Evolutionary conservation across 352 stramenopile species (phyloP), one percentile per base, ranked within the genome.

Genomic region (Pythium coloratum): DNA sequence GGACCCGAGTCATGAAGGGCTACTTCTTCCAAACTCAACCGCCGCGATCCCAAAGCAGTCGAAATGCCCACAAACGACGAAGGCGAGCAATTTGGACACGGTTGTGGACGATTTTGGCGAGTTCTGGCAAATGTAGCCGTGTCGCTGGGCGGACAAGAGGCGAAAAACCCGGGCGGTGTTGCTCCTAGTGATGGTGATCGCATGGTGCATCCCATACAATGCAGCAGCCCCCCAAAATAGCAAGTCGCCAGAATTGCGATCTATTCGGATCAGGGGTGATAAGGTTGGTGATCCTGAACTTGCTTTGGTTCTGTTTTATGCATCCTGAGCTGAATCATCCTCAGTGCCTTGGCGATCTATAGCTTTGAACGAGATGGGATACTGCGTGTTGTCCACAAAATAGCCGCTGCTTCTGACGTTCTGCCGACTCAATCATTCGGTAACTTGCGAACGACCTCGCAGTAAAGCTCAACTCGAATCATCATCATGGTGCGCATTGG

Each of bases 51-150:
- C 3, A 26, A 3, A 3, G 42, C 8, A 6, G n/a, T 26, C n/a
- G 14, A 51, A 33, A 24, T 36, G 36, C 20, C 36, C 5, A 9
- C 5, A 26, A 16, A 24, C 30, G 38, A 47, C 8, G n/a, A 46
- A 26, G 13, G 46, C 26, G 40, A 38, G n/a, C n/a, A 26, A 40
- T 33, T 38, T 28, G 18, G 36, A 36, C 61, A 32, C 55, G 4
- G 12, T n/a, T 14, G 55, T 16, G 1, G 42, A 69, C 44, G 55
- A 64, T 20, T 69, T 69, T 13, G 63, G 63, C 14, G 63, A 69
- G 44, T 69, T 69, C 18, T 69, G 63, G 63, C 54, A 69, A 28
- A 68, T 68, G 62, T 68, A 61, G 36, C 28, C n/a, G 6, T 24
- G 3, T 10, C n/a, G n/a, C n/a, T 57, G 24, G 14, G 2, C 5